Evolutionary conservation across 2,329 filamentous ascomycete species (phyloP).

Genomic region (Fusarium buharicum): DNA sequence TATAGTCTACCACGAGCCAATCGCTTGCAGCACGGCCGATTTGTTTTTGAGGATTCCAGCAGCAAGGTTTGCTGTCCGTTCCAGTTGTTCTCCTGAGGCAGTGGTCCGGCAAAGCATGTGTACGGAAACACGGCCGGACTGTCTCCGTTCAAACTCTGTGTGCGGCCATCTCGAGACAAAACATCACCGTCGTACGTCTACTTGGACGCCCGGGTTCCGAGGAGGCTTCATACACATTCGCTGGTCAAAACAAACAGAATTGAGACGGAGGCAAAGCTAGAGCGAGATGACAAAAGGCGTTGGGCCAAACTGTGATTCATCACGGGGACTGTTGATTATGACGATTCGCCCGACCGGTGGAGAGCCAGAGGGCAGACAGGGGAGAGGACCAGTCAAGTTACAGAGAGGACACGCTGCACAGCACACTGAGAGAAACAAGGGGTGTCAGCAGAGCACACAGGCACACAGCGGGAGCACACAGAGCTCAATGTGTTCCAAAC

Average conservation of each 20-base stretch:
- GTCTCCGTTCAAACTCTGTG: slow-evolving; percentile 39
- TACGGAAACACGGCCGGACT: slow-evolving; percentile 21
- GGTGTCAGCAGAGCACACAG: slow-evolving; percentile 46
- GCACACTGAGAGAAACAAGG: slow-evolving; percentile 16
- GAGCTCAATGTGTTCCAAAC: slow-evolving; percentile 6
- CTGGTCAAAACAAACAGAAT: neutral
- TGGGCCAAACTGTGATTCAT: slow-evolving; percentile 36
- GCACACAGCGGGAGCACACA: slow-evolving; percentile 27
- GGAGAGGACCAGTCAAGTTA: slow-evolving; percentile 27
- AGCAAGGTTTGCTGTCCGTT: slow-evolving; percentile 45
- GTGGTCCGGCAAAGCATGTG: slow-evolving; percentile 30
- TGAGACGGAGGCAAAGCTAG: slow-evolving; percentile 40
- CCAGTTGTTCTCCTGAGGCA: slow-evolving; percentile 35
- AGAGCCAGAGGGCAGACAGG: slow-evolving; percentile 8
- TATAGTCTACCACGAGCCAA: slow-evolving; percentile 31
- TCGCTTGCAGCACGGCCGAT: slow-evolving; percentile 26
- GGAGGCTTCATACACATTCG: slow-evolving; percentile 4
- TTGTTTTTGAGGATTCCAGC: slow-evolving; percentile 38
- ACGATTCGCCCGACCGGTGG: slow-evolving; percentile 43
- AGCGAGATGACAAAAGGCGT: neutral
- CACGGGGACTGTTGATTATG: slow-evolving; percentile 43
- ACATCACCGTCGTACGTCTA: slow-evolving; percentile 2
- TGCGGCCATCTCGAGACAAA: slow-evolving; percentile 16
- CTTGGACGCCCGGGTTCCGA: slow-evolving; percentile 31
- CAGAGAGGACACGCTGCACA: slow-evolving; percentile 39